phyloP scores from a whole-genome alignment of 2,329 filamentous ascomycete genomes.

The Coleophoma crateriformis region DNA sequence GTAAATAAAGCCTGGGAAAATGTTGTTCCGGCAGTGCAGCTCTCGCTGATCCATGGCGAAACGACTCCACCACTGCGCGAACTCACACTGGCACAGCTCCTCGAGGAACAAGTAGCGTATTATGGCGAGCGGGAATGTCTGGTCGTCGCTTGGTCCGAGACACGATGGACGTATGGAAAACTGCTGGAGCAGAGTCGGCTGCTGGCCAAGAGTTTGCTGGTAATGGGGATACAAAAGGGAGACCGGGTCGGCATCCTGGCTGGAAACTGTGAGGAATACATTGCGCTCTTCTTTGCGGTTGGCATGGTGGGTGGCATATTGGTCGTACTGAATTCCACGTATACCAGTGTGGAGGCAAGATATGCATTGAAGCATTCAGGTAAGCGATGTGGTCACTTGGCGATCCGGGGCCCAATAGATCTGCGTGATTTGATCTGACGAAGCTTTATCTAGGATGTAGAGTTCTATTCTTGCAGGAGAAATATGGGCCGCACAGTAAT shows the following conservation, averaged over 20 bases:
- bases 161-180: constrained; percentile 66
- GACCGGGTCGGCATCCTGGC: constrained; percentile 16
- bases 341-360: constrained; percentile 67
- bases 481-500: constrained; percentile 63
- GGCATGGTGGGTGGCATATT: constrained; percentile 55
- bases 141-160: constrained; percentile 70
- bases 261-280: constrained; percentile 24
- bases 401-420: background rate
- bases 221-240: constrained; percentile 7
- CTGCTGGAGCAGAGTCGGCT: constrained; percentile 56
- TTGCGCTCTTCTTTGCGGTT: constrained; percentile 14
- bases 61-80: constrained; percentile 65
- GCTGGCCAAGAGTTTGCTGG: constrained; percentile 60
- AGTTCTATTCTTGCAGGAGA: constrained; percentile 66
- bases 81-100: constrained; percentile 65
- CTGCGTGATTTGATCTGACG: background rate
- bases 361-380: constrained; percentile 69
- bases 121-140: constrained; percentile 63
- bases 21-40: background rate
- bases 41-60: constrained; percentile 59
- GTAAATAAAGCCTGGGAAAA: background rate
- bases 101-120: constrained; percentile 63
- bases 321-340: constrained; percentile 78
- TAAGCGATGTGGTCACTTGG: constrained; percentile 36
- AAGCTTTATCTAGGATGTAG: constrained; percentile 50